phyloP scores from a whole-genome alignment of 805 yeast genomes.

The Suhomyces faveliae region DNA sequence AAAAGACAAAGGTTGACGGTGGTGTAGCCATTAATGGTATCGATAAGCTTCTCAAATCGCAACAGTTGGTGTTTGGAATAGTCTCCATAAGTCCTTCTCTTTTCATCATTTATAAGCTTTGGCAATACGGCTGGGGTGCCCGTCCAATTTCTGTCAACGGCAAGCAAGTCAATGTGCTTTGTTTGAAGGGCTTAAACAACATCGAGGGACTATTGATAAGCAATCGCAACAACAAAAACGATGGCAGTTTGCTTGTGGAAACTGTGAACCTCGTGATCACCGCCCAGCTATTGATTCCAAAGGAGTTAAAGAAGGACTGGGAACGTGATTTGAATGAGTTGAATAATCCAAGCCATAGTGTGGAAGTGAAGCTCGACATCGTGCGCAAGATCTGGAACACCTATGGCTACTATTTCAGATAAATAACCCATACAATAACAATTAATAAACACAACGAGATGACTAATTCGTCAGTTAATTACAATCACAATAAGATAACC shows the following conservation, averaged over 20 bases:
- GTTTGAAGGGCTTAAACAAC: conserved; percentile 50
- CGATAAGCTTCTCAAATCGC: conserved; percentile 83
- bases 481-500: not conserved
- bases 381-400: conserved; percentile 61
- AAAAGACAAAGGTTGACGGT: conserved; percentile 94
- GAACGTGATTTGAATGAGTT: conserved; percentile 61
- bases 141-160: conserved; percentile 31
- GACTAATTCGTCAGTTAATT: too few relatives aligned
- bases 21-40: conserved; percentile 87
- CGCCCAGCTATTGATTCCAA: conserved; percentile 53
- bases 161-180: conserved; percentile 33
- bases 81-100: conserved; percentile 85
- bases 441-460: too few relatives aligned
- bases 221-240: conserved; percentile 15
- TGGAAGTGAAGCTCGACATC: conserved; percentile 43
- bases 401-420: conserved; percentile 45
- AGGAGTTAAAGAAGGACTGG: conserved; percentile 52
- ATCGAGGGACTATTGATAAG: conserved; percentile 51
- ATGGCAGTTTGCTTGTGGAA: conserved; percentile 69
- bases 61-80: conserved; percentile 89
- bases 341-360: conserved; percentile 37
- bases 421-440: too few relatives aligned
- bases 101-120: conserved; percentile 51
- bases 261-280: conserved; percentile 52
- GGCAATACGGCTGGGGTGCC: conserved; percentile 36